Base-by-base conservation (phyloP, 2,329 filamentous ascomycete genomes). In the Fusarium anguioides region DNA sequence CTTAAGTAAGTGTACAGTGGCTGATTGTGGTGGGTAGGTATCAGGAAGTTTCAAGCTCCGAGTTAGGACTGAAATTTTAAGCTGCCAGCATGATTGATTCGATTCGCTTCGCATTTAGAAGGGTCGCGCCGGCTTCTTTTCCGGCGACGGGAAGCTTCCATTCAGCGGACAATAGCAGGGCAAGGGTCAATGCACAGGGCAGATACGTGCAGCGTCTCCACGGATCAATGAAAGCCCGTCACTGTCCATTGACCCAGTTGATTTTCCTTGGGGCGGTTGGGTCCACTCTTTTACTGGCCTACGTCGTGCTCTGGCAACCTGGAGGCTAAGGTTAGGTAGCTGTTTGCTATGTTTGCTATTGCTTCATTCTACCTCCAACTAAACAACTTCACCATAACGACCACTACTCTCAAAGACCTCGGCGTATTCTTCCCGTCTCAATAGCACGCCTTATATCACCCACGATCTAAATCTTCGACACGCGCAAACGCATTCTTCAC, bases 231-330 rank as follows among this genome's bases (percentile, higher is more conserved):
- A 73, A 69, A 72, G 61, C 63, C 75, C 75, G 75, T 45, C 10
- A 37, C 11, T 60, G 45, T 54, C 23, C 24, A 33, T 52, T 40
- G 47, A 31, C 29, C 65, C 72, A 74, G 69, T 60, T 35, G 52
- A 21, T 26, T 37, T 39, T 36, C 24, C 8, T 26, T 37, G 45
- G 24, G 52, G 46, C 42, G 36, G 35, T n/a, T 31, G 24, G 69
- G n/a, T 57, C 71, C 71, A 55, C 53, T 55, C 44, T 64, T 70
- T 41, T 40, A 55, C 63, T 54, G 58, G 69, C 62, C 73, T 76
- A 76, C 75, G 75, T 76, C 74, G 76, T 74, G 73, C 71, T 72
- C 70, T 76, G 77, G 77, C 76, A 78, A 78, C 76, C 77, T 78
- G 68, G 72, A 74, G 66, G 48, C 58, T 63, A 64, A 50, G 50